Evolutionary conservation across 2,329 filamentous ascomycete genomes (phyloP).

Genomic region (Fusarium oligoseptatum): DNA sequence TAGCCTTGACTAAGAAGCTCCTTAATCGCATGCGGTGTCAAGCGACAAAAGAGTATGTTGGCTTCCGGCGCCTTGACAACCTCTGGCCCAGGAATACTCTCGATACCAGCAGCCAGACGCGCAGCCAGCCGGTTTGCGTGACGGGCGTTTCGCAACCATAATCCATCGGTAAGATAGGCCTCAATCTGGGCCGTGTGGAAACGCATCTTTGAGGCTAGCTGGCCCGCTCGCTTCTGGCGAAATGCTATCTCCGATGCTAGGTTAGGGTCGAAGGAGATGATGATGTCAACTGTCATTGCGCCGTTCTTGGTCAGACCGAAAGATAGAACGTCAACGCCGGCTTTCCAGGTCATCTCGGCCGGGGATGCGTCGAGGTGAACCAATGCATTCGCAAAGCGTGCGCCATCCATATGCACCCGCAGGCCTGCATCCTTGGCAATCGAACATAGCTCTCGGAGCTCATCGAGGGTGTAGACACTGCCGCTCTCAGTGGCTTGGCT

Average conservation of each 20-base stretch:
- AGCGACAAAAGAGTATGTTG: background rate
- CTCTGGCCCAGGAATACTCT: background rate
- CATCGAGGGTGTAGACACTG: conserved; percentile 1
- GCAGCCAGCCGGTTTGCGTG: background rate
- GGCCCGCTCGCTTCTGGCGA: background rate
- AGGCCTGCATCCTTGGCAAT: background rate
- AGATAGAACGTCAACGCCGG: background rate
- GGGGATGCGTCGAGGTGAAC: background rate
- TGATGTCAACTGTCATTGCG: background rate
- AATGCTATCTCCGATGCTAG: background rate
- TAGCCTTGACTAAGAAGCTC: background rate
- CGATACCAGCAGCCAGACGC: background rate
- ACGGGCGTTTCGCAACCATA: background rate
- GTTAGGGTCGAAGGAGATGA: background rate
- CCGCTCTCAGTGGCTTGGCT: conserved; percentile 7
- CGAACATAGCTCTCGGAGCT: background rate
- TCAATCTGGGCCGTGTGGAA: background rate
- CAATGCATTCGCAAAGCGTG: background rate
- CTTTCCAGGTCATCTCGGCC: background rate
- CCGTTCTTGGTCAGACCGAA: background rate
- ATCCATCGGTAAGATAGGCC: background rate
- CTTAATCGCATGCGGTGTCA: background rate
- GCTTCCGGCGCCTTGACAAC: background rate
- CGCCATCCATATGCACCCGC: background rate
- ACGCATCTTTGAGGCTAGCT: background rate